Base-by-base conservation (phyloP, 352 stramenopile species). In the Nothophytophthora sp. region DNA sequence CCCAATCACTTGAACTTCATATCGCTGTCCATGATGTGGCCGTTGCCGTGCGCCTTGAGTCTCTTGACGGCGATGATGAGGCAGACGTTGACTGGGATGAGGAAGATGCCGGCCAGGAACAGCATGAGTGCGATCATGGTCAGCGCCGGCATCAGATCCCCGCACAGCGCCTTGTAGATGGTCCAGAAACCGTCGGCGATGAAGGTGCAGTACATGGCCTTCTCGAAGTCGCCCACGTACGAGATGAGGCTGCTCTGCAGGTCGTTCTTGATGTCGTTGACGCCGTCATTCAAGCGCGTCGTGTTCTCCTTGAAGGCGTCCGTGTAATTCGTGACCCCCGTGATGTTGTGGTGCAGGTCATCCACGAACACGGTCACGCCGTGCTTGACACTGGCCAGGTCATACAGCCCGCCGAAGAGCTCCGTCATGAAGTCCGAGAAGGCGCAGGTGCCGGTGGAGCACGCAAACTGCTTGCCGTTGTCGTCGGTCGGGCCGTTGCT, bases 81-180 rank as follows among this genome's bases (percentile, higher is more conserved):
- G 42, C 76, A 86, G 13, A 88, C 45, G 46, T 79, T 86, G 43
- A 88, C 73, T 1, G 76, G 71, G 47, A 90, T 72, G 35, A 88
- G 63, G 54, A 88, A 88, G 20, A 90, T 39, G 8, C 71, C 79
- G 16, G 67, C 68, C 37, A 90, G 61, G 48, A 88, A 88, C 16
- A 90, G 49, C 73, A 86, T 82, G 60, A 90, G 69, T 29, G 79
- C 76, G 55, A 90, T 84, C 79, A 90, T 88, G 2, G 73, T 84
- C 45, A 90, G 70, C 22, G 76, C 56, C 34, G 79, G 76, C 63
- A 86, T 79, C 35, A 90, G 57, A n/a, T 86, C 56, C 13, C 62
- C 63, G 19, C 79, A 90, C 0, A 90, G 57, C 40, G 70, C 50
- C 9, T 73, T 28, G 58, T 78, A 86, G 41, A 90, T 73, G 1